Conservation (phyloP, 2,329 filamentous ascomycete species). For the Paecilomyces sp. region DNA sequence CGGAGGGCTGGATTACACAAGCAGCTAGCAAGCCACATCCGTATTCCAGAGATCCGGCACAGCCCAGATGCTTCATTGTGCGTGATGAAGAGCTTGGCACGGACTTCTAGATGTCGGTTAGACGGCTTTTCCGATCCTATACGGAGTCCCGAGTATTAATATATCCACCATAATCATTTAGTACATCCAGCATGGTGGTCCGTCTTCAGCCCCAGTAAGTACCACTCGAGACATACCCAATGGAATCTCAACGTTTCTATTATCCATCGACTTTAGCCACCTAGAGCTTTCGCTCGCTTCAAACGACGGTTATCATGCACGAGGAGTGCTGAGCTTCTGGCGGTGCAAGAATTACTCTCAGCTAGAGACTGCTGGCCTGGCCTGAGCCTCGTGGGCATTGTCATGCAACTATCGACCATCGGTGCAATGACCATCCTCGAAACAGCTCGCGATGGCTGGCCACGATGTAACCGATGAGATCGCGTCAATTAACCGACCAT, state of each 20-base stretch:
- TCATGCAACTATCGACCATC: not conserved
- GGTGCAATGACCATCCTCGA: not conserved
- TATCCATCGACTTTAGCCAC: not conserved
- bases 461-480: not conserved
- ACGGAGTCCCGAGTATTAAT: too few species aligned
- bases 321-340: not conserved
- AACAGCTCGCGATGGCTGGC: not conserved
- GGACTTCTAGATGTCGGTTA: not conserved
- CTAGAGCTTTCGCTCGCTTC: not conserved
- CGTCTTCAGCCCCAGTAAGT: not conserved
- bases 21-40: not conserved
- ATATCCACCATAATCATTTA: not conserved
- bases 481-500: conserved; percentile 30
- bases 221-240: not conserved
- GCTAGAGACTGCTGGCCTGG: not conserved
- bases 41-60: not conserved
- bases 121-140: not conserved
- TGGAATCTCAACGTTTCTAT: not conserved
- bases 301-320: not conserved
- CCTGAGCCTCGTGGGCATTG: not conserved
- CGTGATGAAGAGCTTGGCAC: not conserved
- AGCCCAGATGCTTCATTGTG: not conserved
- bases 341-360: not conserved
- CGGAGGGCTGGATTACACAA: not conserved
- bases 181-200: not conserved